Evolutionary conservation across 2,329 filamentous ascomycete species (phyloP), one percentile per base, ranked within the genome.

Genomic region (Apiospora sp.): DNA sequence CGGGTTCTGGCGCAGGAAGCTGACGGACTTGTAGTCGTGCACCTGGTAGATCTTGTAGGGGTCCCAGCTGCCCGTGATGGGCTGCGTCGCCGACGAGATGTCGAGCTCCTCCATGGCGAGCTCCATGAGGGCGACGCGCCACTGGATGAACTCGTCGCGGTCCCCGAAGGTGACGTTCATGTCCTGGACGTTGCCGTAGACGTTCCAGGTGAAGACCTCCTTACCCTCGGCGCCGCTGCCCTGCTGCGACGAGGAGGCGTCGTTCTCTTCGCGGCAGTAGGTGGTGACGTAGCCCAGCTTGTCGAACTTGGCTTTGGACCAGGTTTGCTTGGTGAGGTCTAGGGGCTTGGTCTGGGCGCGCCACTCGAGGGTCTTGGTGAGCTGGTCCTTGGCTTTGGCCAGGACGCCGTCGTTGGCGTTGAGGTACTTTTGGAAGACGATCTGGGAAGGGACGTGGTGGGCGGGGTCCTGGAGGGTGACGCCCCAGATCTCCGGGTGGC

Each of bases 61-160:
- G 80, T 98, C 96, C 76, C 89, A 86, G 74, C 91, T 92, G 72
- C 94, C 92, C 2, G 92, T 91, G 78, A 95, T 94, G 58, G 90
- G 88, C 75, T 87, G 85, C 12, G 90, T 94, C 70, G 94, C 93
- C 37, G 89, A 86, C 27, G 87, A 81, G 75, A 98, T 88, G 75
- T 91, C 87, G 71, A 98, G 91, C 74, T 94, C 91, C 75, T 91
- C 88, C 67, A 98, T 86, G 3, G 94, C 93, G 68, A 94, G 87
- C 82, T 98, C 95, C 95, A 98, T 97, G 72, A 98, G 89, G 16
- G 93, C 94, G 61, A 95, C 92, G 73, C 96, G 93, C 95, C 95
- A 98, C 76, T 91, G 89, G 79, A 98, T 89, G 85, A 98, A 98
- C 94, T 93, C 93, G 37, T 95, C 87, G 7, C 95, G 84, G 78